Conservation (phyloP, 257 asterid species). For the Echites panduratus region DNA sequence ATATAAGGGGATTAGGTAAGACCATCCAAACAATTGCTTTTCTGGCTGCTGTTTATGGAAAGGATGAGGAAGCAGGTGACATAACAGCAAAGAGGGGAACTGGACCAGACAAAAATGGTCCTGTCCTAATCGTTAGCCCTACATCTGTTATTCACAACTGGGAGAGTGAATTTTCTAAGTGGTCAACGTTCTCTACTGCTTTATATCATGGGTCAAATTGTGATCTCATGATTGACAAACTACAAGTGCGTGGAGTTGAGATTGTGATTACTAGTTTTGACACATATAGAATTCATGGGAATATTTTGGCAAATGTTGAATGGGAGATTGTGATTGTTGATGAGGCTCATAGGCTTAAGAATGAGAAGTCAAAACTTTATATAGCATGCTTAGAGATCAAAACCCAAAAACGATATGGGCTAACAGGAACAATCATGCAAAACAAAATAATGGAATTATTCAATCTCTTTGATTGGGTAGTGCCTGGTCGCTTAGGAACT, state of each 20-base stretch:
- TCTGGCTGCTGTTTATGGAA: constrained; percentile 78
- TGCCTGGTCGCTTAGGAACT: constrained; percentile 82
- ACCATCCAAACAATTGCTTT: constrained; percentile 93
- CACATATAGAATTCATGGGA: constrained; percentile 80
- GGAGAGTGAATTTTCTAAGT: constrained; percentile 84
- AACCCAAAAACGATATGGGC: constrained; percentile 84
- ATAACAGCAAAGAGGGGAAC: constrained; percentile 24
- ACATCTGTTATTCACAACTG: constrained; percentile 91
- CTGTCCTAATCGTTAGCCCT: constrained; percentile 76
- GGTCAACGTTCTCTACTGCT: constrained; percentile 75
- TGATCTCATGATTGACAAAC: constrained; percentile 62
- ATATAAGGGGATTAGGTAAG: constrained; percentile 89
- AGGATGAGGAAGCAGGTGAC: constrained; percentile 44
- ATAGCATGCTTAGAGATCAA: constrained; percentile 53
- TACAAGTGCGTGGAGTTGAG: constrained; percentile 57
- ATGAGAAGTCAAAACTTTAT: constrained; percentile 86
- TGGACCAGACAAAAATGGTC: constrained; percentile 37
- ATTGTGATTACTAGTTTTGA: constrained; percentile 86
- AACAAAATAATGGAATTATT: constrained; percentile 87
- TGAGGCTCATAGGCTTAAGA: constrained; percentile 92
- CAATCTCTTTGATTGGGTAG: constrained; percentile 79
- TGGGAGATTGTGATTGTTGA: constrained; percentile 88
- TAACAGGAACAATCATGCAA: constrained; percentile 94
- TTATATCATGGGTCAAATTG: constrained; percentile 88
- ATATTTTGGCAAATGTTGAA: constrained; percentile 46